Conservation (phyloP, 2,329 filamentous ascomycete species). For the Diaporthe caulivora region DNA sequence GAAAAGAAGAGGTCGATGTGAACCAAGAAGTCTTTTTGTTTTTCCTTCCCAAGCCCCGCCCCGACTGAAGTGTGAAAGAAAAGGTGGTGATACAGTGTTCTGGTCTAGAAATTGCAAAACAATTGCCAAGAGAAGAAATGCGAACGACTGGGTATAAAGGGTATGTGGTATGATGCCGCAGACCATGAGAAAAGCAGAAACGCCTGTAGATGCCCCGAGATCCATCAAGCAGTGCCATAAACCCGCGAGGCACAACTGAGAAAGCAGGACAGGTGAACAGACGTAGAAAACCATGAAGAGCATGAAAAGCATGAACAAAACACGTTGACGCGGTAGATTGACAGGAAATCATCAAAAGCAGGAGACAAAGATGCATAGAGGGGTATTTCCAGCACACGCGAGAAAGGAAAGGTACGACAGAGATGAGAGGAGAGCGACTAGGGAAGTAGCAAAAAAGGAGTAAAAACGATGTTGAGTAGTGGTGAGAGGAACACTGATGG, state of each 20-base stretch:
- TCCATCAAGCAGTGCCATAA: constrained; percentile 34
- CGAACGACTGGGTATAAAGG: constrained; percentile 35
- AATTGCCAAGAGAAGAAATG: background rate
- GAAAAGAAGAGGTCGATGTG: constrained; percentile 20
- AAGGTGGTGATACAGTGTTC: constrained; percentile 24
- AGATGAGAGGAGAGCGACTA: constrained; percentile 26
- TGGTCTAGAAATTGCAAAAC: constrained; percentile 16
- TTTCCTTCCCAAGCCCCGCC: constrained; percentile 7
- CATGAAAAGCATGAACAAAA: constrained; percentile 10
- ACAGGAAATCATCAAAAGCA: background rate
- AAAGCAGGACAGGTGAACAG: constrained; percentile 19
- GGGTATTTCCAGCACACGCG: constrained; percentile 25
- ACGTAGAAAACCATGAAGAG: background rate
- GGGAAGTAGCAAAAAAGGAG: background rate
- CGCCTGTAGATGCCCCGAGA: constrained; percentile 35
- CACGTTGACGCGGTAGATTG: background rate
- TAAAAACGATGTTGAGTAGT: background rate
- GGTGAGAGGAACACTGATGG: background rate
- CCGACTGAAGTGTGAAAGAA: constrained; percentile 1
- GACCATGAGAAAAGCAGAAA: constrained; percentile 30
- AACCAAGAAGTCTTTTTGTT: constrained; percentile 21
- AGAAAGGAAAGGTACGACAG: background rate
- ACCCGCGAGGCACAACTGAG: constrained; percentile 30
- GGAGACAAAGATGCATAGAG: constrained; percentile 19
- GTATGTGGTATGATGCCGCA: constrained; percentile 35